Percentiles rank a stretch among this genome's conserved stretches.
Conservation (phyloP, 2,329 filamentous ascomycete genomes). For the Calonectria hongkongensis region DNA sequence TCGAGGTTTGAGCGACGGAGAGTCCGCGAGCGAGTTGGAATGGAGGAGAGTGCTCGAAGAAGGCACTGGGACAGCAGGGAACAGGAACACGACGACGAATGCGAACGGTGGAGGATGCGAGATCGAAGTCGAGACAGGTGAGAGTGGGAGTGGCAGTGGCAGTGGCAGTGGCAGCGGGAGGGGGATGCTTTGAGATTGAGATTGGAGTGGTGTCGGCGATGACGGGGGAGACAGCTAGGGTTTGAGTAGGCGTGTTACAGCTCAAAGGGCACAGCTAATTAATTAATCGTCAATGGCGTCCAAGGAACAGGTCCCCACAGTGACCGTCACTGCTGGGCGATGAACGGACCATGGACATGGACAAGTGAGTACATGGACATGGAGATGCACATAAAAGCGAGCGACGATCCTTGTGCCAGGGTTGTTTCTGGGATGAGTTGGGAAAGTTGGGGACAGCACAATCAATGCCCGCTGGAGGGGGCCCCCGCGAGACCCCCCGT, state of each 20-base stretch:
- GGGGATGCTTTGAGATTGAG: conserved; percentile 14
- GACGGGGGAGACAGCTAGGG: conserved; percentile 16
- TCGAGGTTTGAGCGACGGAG: background rate
- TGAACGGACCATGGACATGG: background rate
- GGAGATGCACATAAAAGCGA: background rate
- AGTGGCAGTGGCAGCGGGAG: background rate
- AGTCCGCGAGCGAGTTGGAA: background rate
- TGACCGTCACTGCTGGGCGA: background rate
- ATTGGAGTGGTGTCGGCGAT: conserved; percentile 15
- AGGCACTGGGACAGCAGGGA: background rate
- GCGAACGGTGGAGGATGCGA: background rate
- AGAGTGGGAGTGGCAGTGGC: too few species aligned
- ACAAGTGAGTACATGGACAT: background rate
- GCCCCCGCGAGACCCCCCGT: background rate
- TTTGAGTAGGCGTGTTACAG: conserved; percentile 22
- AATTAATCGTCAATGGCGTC: conserved; percentile 22
- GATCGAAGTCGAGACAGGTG: background rate
- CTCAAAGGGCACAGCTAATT: conserved; percentile 20
- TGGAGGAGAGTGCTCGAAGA: background rate
- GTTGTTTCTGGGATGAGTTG: background rate
- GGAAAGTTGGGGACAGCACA: too few species aligned
- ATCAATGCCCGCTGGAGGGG: too few species aligned
- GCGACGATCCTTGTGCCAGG: conserved; percentile 15
- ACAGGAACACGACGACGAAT: background rate
- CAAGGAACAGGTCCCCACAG: conserved; percentile 17